Evolutionary conservation across 2,329 filamentous ascomycete genomes (phyloP).

Genomic region (Talaromyces sp.): DNA sequence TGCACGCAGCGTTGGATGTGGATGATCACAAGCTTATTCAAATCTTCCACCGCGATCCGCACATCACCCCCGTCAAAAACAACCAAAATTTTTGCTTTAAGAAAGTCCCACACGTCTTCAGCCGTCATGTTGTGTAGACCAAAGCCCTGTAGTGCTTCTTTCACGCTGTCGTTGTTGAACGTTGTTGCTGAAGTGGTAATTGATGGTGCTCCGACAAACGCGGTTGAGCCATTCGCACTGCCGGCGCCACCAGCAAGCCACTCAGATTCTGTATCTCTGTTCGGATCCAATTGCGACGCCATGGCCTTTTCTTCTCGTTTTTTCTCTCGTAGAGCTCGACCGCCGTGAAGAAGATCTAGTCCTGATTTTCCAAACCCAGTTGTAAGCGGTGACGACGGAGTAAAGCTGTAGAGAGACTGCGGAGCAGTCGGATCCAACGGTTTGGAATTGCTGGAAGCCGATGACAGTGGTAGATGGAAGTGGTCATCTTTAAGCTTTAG

Average conservation of each 20-base stretch:
- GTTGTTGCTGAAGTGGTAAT: constrained; percentile 26
- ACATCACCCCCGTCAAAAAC: constrained; percentile 62
- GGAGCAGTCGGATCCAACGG: constrained; percentile 58
- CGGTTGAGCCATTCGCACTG: not conserved
- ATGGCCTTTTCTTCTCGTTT: constrained; percentile 60
- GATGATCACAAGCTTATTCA: constrained; percentile 57
- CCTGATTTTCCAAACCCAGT: constrained; percentile 70
- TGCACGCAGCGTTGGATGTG: constrained; percentile 60
- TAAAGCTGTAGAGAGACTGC: constrained; percentile 60
- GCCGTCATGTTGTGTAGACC: constrained; percentile 63
- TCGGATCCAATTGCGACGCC: constrained; percentile 27
- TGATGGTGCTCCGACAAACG: constrained; percentile 21
- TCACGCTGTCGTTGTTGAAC: constrained; percentile 30
- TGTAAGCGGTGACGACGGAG: constrained; percentile 55
- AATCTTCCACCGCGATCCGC: constrained; percentile 59
- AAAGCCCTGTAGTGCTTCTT: constrained; percentile 44
- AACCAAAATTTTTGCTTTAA: constrained; percentile 58
- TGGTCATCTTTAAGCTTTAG: constrained; percentile 59
- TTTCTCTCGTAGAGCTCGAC: constrained; percentile 71
- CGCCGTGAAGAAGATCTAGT: constrained; percentile 71
- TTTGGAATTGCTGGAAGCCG: constrained; percentile 59
- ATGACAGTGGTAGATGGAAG: constrained; percentile 53
- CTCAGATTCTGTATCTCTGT: constrained; percentile 30
- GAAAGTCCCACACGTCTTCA: constrained; percentile 61
- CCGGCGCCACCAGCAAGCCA: constrained; percentile 17